phyloP scores from a whole-genome alignment of 2,329 filamentous ascomycete species.

The Penicillium sp. region DNA sequence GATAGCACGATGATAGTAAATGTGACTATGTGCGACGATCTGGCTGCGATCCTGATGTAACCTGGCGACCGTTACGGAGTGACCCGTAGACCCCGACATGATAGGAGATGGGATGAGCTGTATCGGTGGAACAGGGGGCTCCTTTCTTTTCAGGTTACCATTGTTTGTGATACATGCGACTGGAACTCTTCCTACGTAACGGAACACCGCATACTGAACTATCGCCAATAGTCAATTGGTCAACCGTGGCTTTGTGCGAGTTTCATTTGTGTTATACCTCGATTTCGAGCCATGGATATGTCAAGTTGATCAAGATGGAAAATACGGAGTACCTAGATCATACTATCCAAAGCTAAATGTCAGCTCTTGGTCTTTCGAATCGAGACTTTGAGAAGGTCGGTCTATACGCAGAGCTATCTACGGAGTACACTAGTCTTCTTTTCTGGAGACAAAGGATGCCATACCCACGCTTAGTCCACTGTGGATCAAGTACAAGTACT shows the following conservation, averaged over 20 bases:
- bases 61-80: neutral
- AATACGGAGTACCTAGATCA: too few relatives aligned
- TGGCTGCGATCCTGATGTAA: conserved; percentile 1
- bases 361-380: neutral
- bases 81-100: too few relatives aligned
- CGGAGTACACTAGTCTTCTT: neutral
- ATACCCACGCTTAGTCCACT: neutral
- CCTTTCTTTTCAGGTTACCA: neutral
- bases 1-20: neutral
- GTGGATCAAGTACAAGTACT: neutral
- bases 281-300: too few relatives aligned
- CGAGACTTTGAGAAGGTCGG: neutral
- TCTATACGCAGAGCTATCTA: too few relatives aligned
- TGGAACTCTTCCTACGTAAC: neutral
- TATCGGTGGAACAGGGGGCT: neutral
- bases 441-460: neutral
- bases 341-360: neutral
- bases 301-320: too few relatives aligned
- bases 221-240: neutral
- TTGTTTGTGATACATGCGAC: neutral
- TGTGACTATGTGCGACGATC: conserved; percentile 1
- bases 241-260: neutral
- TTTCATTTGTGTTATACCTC: neutral
- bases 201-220: neutral
- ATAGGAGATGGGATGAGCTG: too few relatives aligned